phyloP scores from a whole-genome alignment of 2,329 filamentous ascomycete genomes.

The Dryadomyces quercus-mongolicae region DNA sequence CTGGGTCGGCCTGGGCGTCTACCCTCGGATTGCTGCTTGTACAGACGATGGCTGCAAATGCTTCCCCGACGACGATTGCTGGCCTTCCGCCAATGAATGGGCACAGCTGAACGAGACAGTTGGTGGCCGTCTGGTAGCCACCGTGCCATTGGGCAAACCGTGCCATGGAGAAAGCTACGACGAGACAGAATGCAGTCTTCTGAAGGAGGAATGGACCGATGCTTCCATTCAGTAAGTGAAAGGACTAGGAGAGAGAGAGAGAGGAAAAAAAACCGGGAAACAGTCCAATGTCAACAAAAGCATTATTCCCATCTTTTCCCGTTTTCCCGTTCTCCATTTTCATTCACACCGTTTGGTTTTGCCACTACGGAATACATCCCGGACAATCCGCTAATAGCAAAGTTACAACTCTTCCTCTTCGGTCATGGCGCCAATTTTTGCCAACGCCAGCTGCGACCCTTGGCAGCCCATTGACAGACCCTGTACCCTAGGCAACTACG shows the following conservation, averaged over 20 bases:
- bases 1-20: too few relatives aligned
- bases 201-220: background rate
- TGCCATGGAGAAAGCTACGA: constrained; percentile 5
- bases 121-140: constrained; percentile 2
- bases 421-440: constrained; percentile 5
- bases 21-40: too few relatives aligned
- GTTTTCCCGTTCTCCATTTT: background rate
- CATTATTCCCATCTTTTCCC: background rate
- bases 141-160: background rate
- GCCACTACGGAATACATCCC: too few relatives aligned
- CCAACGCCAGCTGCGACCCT: constrained; percentile 6
- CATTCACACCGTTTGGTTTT: constrained; percentile 11
- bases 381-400: background rate
- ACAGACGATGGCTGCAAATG: too few relatives aligned
- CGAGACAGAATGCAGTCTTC: background rate
- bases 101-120: constrained; percentile 1
- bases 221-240: background rate
- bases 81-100: constrained; percentile 2
- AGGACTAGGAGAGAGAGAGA: background rate
- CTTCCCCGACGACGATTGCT: constrained; percentile 2
- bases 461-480: constrained; percentile 15
- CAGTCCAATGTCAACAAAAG: too few relatives aligned
- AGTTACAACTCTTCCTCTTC: constrained; percentile 10
- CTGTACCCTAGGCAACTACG: constrained; percentile 28
- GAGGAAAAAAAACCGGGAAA: too few relatives aligned